A percentile compares a stretch with the other conserved stretches of the same genome.
phyloP scores from a whole-genome alignment of 805 yeast genomes.

The Saccharomyces jurei region DNA sequence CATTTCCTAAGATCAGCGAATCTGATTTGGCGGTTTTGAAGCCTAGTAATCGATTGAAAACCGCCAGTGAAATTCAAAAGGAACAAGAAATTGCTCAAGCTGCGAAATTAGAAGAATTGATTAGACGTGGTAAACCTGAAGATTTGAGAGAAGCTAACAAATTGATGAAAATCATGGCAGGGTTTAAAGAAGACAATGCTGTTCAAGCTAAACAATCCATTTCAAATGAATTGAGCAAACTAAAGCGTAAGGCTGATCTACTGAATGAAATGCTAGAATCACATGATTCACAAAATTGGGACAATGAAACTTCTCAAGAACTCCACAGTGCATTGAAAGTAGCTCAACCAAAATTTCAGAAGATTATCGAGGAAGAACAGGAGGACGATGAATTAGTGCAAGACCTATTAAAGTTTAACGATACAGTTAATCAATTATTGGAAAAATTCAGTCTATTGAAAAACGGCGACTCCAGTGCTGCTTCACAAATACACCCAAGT shows the following conservation, averaged over 20 bases:
- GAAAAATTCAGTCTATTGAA: constrained; percentile 57
- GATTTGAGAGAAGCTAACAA: constrained; percentile 92
- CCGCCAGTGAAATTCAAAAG: constrained; percentile 77
- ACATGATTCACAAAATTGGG: constrained; percentile 30
- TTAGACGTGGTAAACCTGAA: constrained; percentile 87
- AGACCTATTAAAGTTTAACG: constrained; percentile 59
- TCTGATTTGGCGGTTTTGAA: constrained; percentile 89
- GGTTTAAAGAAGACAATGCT: constrained; percentile 72
- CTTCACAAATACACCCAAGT: constrained; percentile 37
- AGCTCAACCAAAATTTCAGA: constrained; percentile 75
- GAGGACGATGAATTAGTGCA: constrained; percentile 57
- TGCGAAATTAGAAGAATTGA: constrained; percentile 89
- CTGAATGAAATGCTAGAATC: constrained; percentile 73
- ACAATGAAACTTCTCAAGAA: constrained; percentile 62
- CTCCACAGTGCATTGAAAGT: constrained; percentile 65
- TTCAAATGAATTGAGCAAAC: constrained; percentile 70
- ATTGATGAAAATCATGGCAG: constrained; percentile 95
- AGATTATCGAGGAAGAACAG: constrained; percentile 69
- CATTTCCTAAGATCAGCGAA: constrained; percentile 78
- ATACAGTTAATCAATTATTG: constrained; percentile 58
- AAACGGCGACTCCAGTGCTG: constrained; percentile 50
- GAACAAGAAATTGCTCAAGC: constrained; percentile 87
- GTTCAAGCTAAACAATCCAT: constrained; percentile 62
- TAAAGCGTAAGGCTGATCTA: constrained; percentile 74
- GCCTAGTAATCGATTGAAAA: constrained; percentile 75